phyloP scores from a whole-genome alignment of 1,139 yeast genomes.

The Geotrichum macrosporum region DNA sequence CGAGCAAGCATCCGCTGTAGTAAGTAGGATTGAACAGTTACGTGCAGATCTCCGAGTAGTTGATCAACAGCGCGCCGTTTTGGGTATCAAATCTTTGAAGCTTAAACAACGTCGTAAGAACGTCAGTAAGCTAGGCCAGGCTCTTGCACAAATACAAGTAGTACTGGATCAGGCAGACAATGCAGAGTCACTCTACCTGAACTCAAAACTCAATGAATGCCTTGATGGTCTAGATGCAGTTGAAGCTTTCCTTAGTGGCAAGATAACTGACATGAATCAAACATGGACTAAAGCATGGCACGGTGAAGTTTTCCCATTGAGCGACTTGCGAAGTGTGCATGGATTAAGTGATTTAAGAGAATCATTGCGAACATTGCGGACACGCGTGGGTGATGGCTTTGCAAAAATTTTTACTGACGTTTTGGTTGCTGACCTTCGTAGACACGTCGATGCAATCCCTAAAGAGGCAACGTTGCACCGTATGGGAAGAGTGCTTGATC shows the following conservation, averaged over 20 bases:
- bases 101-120: slow-evolving; percentile 54
- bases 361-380: slow-evolving; percentile 48
- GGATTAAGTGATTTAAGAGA: slow-evolving; percentile 56
- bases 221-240: slow-evolving; percentile 54
- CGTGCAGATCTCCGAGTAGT: slow-evolving; percentile 37
- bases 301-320: slow-evolving; percentile 51
- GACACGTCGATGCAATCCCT: slow-evolving; percentile 51
- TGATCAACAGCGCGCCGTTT: slow-evolving; percentile 49
- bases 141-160: slow-evolving; percentile 59
- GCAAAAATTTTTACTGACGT: slow-evolving; percentile 53
- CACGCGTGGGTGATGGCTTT: slow-evolving; percentile 64
- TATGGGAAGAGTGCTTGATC: slow-evolving; percentile 36
- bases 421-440: slow-evolving; percentile 57
- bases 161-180: slow-evolving; percentile 49
- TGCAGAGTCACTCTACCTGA: slow-evolving; percentile 46
- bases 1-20: slow-evolving; percentile 51
- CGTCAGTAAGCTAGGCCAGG: slow-evolving; percentile 57
- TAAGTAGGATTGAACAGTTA: slow-evolving; percentile 47
- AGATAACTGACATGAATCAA: slow-evolving; percentile 35
- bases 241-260: slow-evolving; percentile 56
- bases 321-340: slow-evolving; percentile 52
- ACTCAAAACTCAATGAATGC: slow-evolving; percentile 38
- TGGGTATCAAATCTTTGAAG: slow-evolving; percentile 52
- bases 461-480: slow-evolving; percentile 52
- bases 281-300: slow-evolving; percentile 40